Evolutionary conservation across 2,329 filamentous ascomycete species (phyloP), one percentile per base, ranked within the genome.

Genomic region (Talaromyces marneffei): DNA sequence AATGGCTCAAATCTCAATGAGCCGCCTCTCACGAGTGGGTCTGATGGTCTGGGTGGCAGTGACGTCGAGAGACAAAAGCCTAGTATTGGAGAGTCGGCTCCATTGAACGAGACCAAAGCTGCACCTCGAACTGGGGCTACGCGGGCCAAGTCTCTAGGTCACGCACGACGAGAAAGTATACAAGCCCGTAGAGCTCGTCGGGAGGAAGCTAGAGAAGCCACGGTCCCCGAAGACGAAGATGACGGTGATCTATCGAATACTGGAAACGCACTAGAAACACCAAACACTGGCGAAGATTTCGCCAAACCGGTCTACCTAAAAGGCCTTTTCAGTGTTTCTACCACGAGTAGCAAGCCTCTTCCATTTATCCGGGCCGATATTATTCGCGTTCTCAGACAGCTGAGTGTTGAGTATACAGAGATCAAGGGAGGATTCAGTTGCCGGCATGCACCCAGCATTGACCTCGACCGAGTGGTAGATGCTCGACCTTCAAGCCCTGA

Each of bases 251-350:
- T 91, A 27, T 85, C 83, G 18, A 79, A 78, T n/a, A 78, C 78
- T 40, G 78, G 79, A 1, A 81, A 82, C 62, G 79, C 77, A 27
- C 72, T 80, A 18, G 81, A 83, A 42, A 80, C 78, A 55, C 75
- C 75, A 12, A 78, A 77, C 37, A 74, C 77, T 52, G 87, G 89
- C 4, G 91, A 95, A 66, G 85, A 93, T 63, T 87, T 93, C 58
- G 76, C 77, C 14, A 97, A 96, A 74, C 94, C 94, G 0, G 94
- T 97, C 2, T 97, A 89, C 74, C 84, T 99, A 61, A 99, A 97
- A 76, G 94, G 94, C 4, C 82, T 99, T 18, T 97, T 99, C 78
- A 97, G 93, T 69, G 94, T 97, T 59, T 95, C 91, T 3, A 99
- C 94, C 0, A 99, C 94, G 6, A 97, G 92, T 62, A 94, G 88